These are phyloP conservation scores for Secale cereale DNA, from an alignment of 176 grass and related monocot species.

Conservation along the genomic window DNA sequence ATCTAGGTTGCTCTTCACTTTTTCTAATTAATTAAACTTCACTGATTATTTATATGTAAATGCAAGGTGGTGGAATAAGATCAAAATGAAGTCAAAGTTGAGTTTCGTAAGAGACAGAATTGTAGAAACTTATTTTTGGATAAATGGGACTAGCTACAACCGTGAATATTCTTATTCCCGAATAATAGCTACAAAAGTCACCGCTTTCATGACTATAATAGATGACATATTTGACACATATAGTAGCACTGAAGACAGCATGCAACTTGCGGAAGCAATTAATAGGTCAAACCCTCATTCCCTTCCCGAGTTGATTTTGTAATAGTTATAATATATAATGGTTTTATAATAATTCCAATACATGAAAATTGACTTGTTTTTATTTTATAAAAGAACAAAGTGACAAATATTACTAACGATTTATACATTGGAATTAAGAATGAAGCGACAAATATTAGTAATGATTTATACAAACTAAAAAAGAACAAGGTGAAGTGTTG, in stretches of 20 bases:
- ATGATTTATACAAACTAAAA: too few species aligned
- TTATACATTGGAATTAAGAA: too few species aligned
- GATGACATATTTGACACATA: constrained; percentile 39
- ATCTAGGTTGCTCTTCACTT: neutral
- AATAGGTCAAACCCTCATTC: neutral
- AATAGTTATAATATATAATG: neutral
- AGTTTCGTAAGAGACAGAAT: too few species aligned
- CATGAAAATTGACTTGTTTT: neutral
- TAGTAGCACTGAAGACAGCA: constrained; percentile 7
- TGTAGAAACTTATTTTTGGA: too few species aligned
- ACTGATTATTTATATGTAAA: neutral
- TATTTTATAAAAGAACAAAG: too few species aligned
- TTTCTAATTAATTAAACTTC: neutral
- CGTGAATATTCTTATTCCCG: neutral
- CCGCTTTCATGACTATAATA: constrained; percentile 21
- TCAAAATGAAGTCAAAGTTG: neutral
- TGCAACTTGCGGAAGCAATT: constrained; percentile 24
- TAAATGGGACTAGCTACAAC: neutral
- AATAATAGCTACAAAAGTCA: constrained; percentile 12
- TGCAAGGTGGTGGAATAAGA: constrained; percentile 37
- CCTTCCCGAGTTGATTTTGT: neutral
- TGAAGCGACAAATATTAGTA: too few species aligned
- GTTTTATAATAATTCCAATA: neutral
- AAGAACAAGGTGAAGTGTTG: too few species aligned
- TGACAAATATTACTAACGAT: too few species aligned